These are phyloP conservation scores for Phaffomyces opuntiae DNA, from an alignment of 805 yeast species.

Conservation along the genomic window DNA sequence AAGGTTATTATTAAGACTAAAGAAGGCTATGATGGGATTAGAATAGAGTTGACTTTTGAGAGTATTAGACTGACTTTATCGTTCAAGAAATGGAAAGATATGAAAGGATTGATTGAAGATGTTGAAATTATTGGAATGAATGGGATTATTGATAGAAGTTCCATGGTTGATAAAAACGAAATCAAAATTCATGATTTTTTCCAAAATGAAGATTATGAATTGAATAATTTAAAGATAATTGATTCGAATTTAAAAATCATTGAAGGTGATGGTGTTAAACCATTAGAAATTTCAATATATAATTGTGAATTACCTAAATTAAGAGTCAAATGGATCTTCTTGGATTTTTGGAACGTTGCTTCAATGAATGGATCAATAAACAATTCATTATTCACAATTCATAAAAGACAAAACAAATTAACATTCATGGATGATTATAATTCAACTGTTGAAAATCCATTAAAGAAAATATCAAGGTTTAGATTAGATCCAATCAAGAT, in stretches of 20 bases:
- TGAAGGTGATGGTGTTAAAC: constrained; percentile 11
- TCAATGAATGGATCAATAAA: constrained; percentile 70
- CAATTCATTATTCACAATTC: constrained; percentile 69
- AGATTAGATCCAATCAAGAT: constrained; percentile 33
- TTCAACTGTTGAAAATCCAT: constrained; percentile 30
- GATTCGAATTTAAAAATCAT: constrained; percentile 42
- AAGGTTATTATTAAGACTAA: constrained; percentile 67
- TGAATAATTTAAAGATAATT: constrained; percentile 37
- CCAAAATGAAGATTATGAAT: constrained; percentile 31
- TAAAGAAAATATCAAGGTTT: constrained; percentile 45
- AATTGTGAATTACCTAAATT: constrained; percentile 59
- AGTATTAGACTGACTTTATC: constrained; percentile 74
- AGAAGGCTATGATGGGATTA: constrained; percentile 71
- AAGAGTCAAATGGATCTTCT: constrained; percentile 48
- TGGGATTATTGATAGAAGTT: constrained; percentile 71
- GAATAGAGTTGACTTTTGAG: constrained; percentile 75
- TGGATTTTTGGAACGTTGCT: constrained; percentile 64
- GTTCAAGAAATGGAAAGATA: constrained; percentile 78
- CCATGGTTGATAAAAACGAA: constrained; percentile 10
- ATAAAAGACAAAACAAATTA: constrained; percentile 58
- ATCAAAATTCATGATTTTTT: constrained; percentile 24
- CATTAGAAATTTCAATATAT: constrained; percentile 45
- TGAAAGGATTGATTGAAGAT: constrained; percentile 75
- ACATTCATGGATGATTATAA: constrained; percentile 36
- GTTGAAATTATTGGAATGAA: constrained; percentile 76